phyloP scores from a whole-genome alignment of 345 rosid genomes.

The Acer yangbiense region DNA sequence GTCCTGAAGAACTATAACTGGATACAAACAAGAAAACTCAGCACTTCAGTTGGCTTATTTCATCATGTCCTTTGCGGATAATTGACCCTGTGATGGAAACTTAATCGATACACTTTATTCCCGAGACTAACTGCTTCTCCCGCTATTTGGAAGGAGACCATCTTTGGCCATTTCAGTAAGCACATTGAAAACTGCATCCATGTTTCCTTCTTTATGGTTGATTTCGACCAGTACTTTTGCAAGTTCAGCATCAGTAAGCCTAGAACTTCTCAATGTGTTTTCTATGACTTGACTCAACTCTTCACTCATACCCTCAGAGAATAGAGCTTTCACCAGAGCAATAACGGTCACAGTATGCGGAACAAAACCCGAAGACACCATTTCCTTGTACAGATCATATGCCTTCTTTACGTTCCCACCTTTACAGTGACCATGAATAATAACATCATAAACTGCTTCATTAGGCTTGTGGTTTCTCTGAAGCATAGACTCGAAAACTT shows the following conservation, averaged over 20 bases:
- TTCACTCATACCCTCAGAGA: constrained; percentile 49
- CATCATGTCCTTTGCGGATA: neutral
- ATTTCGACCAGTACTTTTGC: constrained; percentile 72
- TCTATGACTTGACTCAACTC: constrained; percentile 57
- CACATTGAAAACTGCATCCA: constrained; percentile 68
- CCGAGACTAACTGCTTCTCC: constrained; percentile 27
- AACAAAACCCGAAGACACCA: constrained; percentile 54
- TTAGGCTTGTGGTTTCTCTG: constrained; percentile 57
- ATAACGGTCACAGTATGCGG: constrained; percentile 72
- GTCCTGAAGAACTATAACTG: neutral
- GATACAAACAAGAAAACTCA: no score
- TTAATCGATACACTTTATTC: constrained; percentile 12
- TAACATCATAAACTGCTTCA: constrained; percentile 70
- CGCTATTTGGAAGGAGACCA: constrained; percentile 76
- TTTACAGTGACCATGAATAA: constrained; percentile 85
- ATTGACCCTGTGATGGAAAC: neutral
- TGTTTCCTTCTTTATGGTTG: constrained; percentile 84
- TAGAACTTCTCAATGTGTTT: constrained; percentile 66
- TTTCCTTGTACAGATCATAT: constrained; percentile 62
- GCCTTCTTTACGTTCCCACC: constrained; percentile 63
- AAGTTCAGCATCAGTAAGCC: constrained; percentile 73
- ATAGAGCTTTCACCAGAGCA: constrained; percentile 68
- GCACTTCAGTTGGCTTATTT: constrained; percentile 9
- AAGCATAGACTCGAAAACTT: constrained; percentile 66
- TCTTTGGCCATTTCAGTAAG: constrained; percentile 86